phyloP scores from a whole-genome alignment of 2,329 filamentous ascomycete species.

The Hymenoscyphus infarciens region DNA sequence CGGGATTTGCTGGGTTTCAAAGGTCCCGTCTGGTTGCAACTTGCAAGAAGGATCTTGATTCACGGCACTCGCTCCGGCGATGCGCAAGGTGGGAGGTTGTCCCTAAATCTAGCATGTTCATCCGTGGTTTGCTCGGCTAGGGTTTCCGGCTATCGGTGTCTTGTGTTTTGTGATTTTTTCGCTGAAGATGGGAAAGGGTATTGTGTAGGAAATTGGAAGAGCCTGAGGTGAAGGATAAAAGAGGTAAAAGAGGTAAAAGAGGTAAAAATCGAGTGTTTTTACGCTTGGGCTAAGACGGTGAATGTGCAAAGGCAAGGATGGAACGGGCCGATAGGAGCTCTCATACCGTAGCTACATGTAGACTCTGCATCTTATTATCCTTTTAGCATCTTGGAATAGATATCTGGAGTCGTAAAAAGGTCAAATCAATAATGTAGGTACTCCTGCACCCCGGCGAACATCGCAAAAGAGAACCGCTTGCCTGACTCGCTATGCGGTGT shows the following conservation, averaged over 20 bases:
- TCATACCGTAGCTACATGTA: not conserved
- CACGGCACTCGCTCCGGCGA: not conserved
- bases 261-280: not conserved
- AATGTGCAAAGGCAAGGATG: not conserved
- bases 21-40: not conserved
- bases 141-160: not conserved
- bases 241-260: constrained; percentile 4
- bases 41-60: constrained; percentile 1
- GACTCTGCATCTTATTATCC: not conserved
- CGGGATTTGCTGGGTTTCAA: not conserved
- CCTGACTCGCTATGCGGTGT: constrained; percentile 3
- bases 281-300: not conserved
- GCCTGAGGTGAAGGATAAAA: not conserved
- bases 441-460: not conserved
- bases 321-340: not conserved
- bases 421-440: not conserved
- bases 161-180: not conserved
- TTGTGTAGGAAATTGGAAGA: not conserved
- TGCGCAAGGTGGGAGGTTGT: not conserved
- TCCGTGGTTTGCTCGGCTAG: not conserved
- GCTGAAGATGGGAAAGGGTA: not conserved
- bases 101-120: not conserved
- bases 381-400: not conserved
- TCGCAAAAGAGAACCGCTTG: not conserved
- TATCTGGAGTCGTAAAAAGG: too few relatives aligned